phyloP scores from a whole-genome alignment of 805 yeast species.

The Nakazawaea siamensis region DNA sequence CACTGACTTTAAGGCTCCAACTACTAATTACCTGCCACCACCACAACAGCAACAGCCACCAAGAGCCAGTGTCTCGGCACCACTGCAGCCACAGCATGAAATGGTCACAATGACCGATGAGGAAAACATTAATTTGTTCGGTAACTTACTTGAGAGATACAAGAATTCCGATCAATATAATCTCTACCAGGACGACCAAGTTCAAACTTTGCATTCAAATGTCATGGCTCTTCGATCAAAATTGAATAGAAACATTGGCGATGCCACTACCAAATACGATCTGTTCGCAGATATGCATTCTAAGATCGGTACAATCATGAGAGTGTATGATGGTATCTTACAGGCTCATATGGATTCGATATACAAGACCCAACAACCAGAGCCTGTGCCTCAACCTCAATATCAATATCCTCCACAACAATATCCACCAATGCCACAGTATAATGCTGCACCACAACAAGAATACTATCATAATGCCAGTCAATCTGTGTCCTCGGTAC shows the following conservation, averaged over 20 bases:
- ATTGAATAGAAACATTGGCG: slow-evolving; percentile 49
- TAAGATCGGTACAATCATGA: slow-evolving; percentile 66
- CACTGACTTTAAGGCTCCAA: background rate
- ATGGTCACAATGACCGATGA: slow-evolving; percentile 60
- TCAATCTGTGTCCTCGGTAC: no score
- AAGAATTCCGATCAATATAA: slow-evolving; percentile 26
- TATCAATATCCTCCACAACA: slow-evolving; percentile 12
- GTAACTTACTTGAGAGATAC: slow-evolving; percentile 52
- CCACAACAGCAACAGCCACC: slow-evolving; percentile 10
- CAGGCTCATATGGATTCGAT: slow-evolving; percentile 44
- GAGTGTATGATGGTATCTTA: slow-evolving; percentile 67
- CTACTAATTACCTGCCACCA: background rate
- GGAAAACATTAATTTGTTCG: slow-evolving; percentile 58
- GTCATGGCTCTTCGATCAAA: slow-evolving; percentile 63
- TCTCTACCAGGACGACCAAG: slow-evolving; percentile 35
- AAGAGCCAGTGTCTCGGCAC: background rate
- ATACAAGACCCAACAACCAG: slow-evolving; percentile 14
- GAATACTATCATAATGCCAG: no score
- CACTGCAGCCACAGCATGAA: slow-evolving; percentile 6
- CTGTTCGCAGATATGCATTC: slow-evolving; percentile 63
- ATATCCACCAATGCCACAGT: slow-evolving; percentile 3
- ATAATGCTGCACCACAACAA: slow-evolving; percentile 1
- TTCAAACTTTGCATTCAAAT: slow-evolving; percentile 51
- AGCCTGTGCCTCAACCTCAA: slow-evolving; percentile 11
- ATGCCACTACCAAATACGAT: slow-evolving; percentile 56